These are phyloP conservation scores for Cyberlindnera amylophila DNA, from an alignment of 805 yeast species.

Conservation along the genomic window DNA sequence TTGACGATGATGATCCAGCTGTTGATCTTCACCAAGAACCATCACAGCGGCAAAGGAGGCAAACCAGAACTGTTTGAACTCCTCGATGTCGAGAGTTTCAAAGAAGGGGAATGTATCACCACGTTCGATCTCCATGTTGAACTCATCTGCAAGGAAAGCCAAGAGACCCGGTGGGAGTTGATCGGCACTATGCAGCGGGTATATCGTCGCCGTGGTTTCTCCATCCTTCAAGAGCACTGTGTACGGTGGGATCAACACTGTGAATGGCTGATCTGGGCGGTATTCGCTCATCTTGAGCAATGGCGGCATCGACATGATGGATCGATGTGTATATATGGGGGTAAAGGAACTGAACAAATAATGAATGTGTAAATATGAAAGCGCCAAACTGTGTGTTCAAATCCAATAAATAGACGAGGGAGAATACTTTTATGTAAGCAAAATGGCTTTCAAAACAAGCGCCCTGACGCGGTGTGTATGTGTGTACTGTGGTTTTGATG, in stretches of 20 bases:
- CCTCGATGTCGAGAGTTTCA: slow-evolving; percentile 70
- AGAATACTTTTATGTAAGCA: too few species aligned
- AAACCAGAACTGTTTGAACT: slow-evolving; percentile 86
- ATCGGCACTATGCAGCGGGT: slow-evolving; percentile 67
- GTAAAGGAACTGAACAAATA: not conserved
- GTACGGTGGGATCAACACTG: slow-evolving; percentile 45
- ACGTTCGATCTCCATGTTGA: slow-evolving; percentile 84
- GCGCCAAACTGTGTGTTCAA: too few species aligned
- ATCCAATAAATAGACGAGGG: too few species aligned
- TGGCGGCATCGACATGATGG: slow-evolving; percentile 11
- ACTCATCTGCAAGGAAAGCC: slow-evolving; percentile 84
- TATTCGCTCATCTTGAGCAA: slow-evolving; percentile 16
- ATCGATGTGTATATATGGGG: not conserved
- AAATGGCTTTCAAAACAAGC: too few species aligned
- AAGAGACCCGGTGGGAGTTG: slow-evolving; percentile 75
- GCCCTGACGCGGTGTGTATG: too few species aligned
- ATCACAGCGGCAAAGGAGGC: slow-evolving; percentile 75
- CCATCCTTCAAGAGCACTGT: slow-evolving; percentile 82
- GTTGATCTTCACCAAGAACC: slow-evolving; percentile 72
- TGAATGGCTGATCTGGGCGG: slow-evolving; percentile 25
- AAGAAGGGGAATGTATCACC: slow-evolving; percentile 88
- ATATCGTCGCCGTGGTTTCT: slow-evolving; percentile 88
- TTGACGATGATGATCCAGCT: slow-evolving; percentile 49
- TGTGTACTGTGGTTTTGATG: too few species aligned
- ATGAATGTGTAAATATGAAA: too few species aligned